Conservation (phyloP, 2,329 filamentous ascomycete species). For the Trichophyton simii region DNA sequence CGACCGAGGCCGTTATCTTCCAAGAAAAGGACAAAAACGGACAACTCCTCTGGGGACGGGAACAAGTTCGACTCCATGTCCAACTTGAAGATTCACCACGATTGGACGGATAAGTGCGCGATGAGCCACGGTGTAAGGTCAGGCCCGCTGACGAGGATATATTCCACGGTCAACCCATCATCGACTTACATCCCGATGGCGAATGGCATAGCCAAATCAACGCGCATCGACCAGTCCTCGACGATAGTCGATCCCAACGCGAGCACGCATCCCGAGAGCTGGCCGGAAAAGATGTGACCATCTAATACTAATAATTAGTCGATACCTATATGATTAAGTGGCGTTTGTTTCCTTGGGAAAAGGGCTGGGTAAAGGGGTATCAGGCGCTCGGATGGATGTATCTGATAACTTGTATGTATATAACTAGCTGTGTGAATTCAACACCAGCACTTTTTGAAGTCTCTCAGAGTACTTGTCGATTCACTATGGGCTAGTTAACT, state of each 20-base stretch:
- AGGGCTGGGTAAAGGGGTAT: background rate
- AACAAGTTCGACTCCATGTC: constrained; percentile 1
- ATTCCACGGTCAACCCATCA: background rate
- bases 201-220: background rate
- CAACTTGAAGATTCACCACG: background rate
- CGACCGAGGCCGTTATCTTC: background rate
- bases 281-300: background rate
- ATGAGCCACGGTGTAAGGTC: background rate
- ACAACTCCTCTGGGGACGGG: background rate
- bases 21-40: background rate
- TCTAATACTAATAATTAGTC: background rate
- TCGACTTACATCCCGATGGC: background rate
- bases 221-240: background rate
- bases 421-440: background rate
- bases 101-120: background rate
- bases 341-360: background rate
- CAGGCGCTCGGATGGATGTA: background rate
- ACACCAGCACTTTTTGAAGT: background rate
- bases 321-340: background rate
- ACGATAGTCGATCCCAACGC: background rate
- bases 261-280: background rate
- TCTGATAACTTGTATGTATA: background rate
- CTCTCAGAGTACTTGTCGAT: background rate
- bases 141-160: constrained; percentile 1
- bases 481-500: background rate